Conservation (phyloP, 169 alveolate species). For the Plasmodium yoelii region DNA sequence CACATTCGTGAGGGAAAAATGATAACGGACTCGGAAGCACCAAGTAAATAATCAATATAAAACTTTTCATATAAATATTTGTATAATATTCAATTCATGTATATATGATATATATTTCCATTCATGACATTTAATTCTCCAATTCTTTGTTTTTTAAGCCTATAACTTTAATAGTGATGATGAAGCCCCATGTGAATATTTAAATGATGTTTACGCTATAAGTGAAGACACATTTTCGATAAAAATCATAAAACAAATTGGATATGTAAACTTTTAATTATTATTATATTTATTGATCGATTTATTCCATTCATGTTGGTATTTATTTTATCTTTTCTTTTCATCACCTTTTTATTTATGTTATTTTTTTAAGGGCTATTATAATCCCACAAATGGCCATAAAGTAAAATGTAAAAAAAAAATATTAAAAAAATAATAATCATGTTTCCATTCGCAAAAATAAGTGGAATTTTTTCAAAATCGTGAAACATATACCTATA, state of each 20-base stretch:
- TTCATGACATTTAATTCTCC: background rate
- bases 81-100: conserved; percentile 4
- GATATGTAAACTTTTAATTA: conserved; percentile 29
- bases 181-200: conserved; percentile 75
- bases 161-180: conserved; percentile 76
- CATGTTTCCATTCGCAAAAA: background rate
- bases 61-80: conserved; percentile 1
- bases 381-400: conserved; percentile 75
- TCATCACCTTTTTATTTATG: conserved; percentile 10
- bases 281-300: background rate
- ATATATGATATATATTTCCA: background rate
- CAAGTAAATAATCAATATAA: conserved; percentile 34
- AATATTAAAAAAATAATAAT: conserved; percentile 1
- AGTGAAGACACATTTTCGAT: conserved; percentile 75
- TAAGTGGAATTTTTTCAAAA: background rate
- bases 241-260: conserved; percentile 71
- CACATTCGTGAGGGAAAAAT: conserved; percentile 5
- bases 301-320: background rate
- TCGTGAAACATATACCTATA: background rate
- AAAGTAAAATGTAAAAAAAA: conserved; percentile 67
- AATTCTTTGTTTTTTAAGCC: conserved; percentile 23
- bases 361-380: conserved; percentile 59
- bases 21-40: conserved; percentile 77
- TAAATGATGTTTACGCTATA: conserved; percentile 68
- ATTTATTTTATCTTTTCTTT: background rate